Evolutionary conservation across 2,329 filamentous ascomycete genomes (phyloP).

Genomic region (Trichoderma pleuroti): DNA sequence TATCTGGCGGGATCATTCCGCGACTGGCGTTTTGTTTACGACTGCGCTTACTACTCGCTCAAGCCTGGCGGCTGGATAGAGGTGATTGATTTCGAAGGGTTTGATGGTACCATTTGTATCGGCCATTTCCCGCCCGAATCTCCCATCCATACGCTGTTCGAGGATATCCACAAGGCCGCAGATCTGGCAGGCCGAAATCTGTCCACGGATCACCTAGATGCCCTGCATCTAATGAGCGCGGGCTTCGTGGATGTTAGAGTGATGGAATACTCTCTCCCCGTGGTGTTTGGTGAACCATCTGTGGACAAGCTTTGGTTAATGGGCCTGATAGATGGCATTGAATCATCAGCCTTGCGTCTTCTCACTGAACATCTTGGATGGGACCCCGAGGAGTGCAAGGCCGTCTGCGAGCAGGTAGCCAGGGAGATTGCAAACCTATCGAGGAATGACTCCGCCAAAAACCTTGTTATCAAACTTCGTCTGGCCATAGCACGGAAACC

Average conservation of each 20-base stretch:
- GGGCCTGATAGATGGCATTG: conserved; percentile 48
- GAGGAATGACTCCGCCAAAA: conserved; percentile 41
- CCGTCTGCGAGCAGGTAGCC: conserved; percentile 45
- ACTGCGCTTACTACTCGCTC: conserved; percentile 49
- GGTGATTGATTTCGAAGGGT: conserved; percentile 51
- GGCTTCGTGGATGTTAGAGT: conserved; percentile 52
- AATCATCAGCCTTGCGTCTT: conserved; percentile 47
- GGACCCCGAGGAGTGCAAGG: conserved; percentile 47
- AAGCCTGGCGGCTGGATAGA: conserved; percentile 58
- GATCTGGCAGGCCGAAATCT: conserved; percentile 43
- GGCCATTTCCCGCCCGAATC: conserved; percentile 43
- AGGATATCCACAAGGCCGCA: conserved; percentile 44
- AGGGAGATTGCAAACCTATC: conserved; percentile 48
- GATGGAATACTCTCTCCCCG: conserved; percentile 47
- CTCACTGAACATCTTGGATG: conserved; percentile 53
- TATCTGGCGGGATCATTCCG: conserved; percentile 54
- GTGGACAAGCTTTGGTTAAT: conserved; percentile 55
- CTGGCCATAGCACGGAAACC: conserved; percentile 52
- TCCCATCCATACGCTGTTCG: conserved; percentile 40
- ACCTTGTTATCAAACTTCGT: conserved; percentile 46
- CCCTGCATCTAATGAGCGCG: conserved; percentile 42
- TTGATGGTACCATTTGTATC: conserved; percentile 36
- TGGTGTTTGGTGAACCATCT: conserved; percentile 43
- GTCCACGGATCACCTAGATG: conserved; percentile 45
- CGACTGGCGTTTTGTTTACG: conserved; percentile 54